Evolutionary conservation across 345 rosid species (phyloP), one percentile per base, ranked within the genome.

Genomic region (Salix arbutifolia): DNA sequence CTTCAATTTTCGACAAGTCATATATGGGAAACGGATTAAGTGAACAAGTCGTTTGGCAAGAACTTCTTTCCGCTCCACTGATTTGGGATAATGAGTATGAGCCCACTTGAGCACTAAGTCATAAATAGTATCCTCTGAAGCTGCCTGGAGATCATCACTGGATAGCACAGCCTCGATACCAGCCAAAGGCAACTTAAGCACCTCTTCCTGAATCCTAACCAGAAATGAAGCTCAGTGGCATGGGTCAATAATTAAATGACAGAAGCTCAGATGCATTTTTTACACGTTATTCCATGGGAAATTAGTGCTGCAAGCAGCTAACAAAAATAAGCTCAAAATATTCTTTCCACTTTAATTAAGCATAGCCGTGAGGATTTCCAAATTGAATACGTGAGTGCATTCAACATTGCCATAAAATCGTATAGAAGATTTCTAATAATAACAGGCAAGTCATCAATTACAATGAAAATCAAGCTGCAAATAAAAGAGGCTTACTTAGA

Each of bases 161-260:
- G 89, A 81, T 69, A 95, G 80, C 69, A 95, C 87, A n/a, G 91
- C 91, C 89, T 88, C 92, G 26, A 94, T 77, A 69, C 95, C 97
- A 74, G 89, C 87, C 72, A 94, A 78, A 30, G 98, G 97, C 87
- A 94, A 91, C 81, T 84, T 83, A 77, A 91, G 82, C 70, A 90
- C 88, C 82, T 91, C 96, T 50, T 85, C 90, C 44, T 76, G 91
- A 79, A 87, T 87, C 79, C 96, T 91, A 82, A 69, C 14, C 72
- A 71, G 31, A 69, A 50, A 69, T 48, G 64, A 31, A 65, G 38
- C 30, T 9, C 19, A 74, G 14, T 13, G 46, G 62, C 9, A 38
- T 12, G 25, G 44, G 31, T 10, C 14, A 25, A 4, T 11, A 9
- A 40, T 35, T 44, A 76, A 70, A 80, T 6, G 69, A 52, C 56